Percentiles rank a stretch among this genome's conserved stretches.
phyloP scores from a whole-genome alignment of 768 basidiomycete genomes.

The Macrolepiota albuminosa region DNA sequence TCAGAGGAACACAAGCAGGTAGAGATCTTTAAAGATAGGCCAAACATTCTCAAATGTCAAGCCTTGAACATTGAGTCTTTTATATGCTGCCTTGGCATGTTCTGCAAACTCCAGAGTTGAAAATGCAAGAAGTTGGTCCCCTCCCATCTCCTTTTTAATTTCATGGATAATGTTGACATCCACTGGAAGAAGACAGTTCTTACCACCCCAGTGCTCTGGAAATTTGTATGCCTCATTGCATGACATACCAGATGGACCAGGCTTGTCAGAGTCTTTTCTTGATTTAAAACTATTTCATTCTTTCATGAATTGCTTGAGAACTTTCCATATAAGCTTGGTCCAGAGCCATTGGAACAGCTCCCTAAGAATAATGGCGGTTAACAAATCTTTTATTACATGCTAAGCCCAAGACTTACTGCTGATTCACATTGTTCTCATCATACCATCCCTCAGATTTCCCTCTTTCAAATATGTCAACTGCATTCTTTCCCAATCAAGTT shows the following conservation, averaged over 20 bases:
- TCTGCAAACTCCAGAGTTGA: conserved; percentile 18
- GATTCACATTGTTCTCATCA: conserved; percentile 15
- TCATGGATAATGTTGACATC: conserved; percentile 18
- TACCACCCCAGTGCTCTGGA: background rate
- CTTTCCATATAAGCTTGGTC: background rate
- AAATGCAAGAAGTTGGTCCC: background rate
- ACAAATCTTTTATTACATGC: background rate
- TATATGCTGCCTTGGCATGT: conserved; percentile 1
- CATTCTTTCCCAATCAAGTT: conserved; percentile 27
- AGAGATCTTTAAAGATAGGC: background rate
- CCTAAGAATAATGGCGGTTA: background rate
- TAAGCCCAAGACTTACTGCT: conserved; percentile 21
- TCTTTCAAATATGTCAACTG: conserved; percentile 17
- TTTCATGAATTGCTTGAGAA: conserved; percentile 3
- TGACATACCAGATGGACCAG: background rate
- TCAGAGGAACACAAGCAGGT: background rate
- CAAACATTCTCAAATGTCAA: background rate
- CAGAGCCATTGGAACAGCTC: background rate
- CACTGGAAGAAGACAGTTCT: background rate
- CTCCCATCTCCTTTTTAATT: conserved; percentile 22
- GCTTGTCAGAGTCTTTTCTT: conserved; percentile 4
- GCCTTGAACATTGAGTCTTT: background rate
- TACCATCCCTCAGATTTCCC: conserved; percentile 21
- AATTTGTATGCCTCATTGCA: background rate
- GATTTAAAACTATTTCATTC: conserved; percentile 21